Conservation (phyloP, 345 rosid species). For the Acer yangbiense region DNA sequence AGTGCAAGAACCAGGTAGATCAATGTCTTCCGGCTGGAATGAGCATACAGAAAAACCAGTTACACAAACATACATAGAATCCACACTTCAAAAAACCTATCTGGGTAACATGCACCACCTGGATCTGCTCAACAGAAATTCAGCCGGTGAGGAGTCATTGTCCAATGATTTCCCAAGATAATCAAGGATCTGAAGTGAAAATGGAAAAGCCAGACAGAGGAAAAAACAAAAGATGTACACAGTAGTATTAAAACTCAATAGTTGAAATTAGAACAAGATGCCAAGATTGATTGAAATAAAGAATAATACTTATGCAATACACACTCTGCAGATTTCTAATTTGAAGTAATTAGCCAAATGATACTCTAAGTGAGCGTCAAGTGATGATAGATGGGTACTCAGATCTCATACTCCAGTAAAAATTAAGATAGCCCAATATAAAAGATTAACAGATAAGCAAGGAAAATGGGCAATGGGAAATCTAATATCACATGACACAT, state of each 20-base stretch:
- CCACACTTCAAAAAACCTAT: constrained; percentile 12
- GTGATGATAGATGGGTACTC: not conserved
- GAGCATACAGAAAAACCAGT: constrained; percentile 33
- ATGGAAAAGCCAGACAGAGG: not conserved
- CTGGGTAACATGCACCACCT: constrained; percentile 50
- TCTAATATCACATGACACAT: no score
- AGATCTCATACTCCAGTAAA: not conserved
- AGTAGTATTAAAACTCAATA: not conserved
- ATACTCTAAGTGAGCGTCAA: not conserved
- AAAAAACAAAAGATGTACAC: not conserved
- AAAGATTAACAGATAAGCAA: not conserved
- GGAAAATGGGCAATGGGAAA: not conserved
- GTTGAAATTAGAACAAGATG: not conserved
- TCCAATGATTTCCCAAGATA: constrained; percentile 84
- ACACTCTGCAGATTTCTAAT: not conserved
- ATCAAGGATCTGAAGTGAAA: constrained; percentile 71
- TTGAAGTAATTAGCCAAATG: not conserved
- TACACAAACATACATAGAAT: constrained; percentile 17
- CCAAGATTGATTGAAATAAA: not conserved
- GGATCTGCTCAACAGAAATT: constrained; percentile 84
- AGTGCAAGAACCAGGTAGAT: constrained; percentile 94
- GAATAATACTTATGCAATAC: not conserved
- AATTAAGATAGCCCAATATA: not conserved
- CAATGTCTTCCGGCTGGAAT: constrained; percentile 93
- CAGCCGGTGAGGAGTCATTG: constrained; percentile 77